A percentile compares a stretch with the other conserved stretches of the same genome.
Conservation (phyloP, 2,329 filamentous ascomycete genomes). For the Neophaeococcomyces aloes region DNA sequence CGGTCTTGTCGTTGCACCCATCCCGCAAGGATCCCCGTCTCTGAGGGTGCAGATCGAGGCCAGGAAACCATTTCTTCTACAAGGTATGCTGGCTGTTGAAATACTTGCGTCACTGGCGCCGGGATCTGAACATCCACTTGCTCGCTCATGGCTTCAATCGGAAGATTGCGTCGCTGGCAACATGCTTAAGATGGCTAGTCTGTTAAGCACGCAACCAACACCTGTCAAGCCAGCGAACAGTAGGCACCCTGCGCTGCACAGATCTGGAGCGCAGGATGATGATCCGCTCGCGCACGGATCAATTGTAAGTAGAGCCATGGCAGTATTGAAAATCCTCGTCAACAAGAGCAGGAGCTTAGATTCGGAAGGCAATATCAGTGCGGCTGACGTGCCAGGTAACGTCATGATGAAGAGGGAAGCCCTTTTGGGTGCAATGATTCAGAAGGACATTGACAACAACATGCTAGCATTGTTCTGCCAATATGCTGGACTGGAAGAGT, state of each 20-base stretch:
- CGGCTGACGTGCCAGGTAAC: slow-evolving; percentile 45
- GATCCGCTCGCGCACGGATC: slow-evolving; percentile 34
- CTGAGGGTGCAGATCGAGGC: slow-evolving; percentile 62
- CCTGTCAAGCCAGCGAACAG: slow-evolving; percentile 25
- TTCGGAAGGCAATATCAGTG: slow-evolving; percentile 40
- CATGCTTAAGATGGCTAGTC: slow-evolving; percentile 62
- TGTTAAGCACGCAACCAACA: slow-evolving; percentile 50
- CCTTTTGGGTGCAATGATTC: slow-evolving; percentile 56
- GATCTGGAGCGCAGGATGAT: slow-evolving; percentile 26
- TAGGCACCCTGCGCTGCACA: slow-evolving; percentile 27
- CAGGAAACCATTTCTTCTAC: slow-evolving; percentile 81
- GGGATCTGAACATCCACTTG: slow-evolving; percentile 59
- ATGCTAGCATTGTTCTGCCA: slow-evolving; percentile 59
- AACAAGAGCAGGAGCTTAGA: slow-evolving; percentile 53
- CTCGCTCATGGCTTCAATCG: slow-evolving; percentile 70
- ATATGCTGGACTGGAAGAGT: slow-evolving; percentile 46
- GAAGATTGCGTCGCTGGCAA: slow-evolving; percentile 75
- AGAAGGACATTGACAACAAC: slow-evolving; percentile 52
- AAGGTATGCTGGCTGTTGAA: slow-evolving; percentile 81
- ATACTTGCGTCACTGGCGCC: slow-evolving; percentile 69
- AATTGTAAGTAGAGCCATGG: slow-evolving; percentile 58
- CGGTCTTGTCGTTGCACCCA: slow-evolving; percentile 69
- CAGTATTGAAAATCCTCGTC: slow-evolving; percentile 55
- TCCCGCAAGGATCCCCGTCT: slow-evolving; percentile 54
- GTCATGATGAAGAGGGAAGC: slow-evolving; percentile 57